Conservation (phyloP, 331 rosid species). For the Saraca asoca region DNA sequence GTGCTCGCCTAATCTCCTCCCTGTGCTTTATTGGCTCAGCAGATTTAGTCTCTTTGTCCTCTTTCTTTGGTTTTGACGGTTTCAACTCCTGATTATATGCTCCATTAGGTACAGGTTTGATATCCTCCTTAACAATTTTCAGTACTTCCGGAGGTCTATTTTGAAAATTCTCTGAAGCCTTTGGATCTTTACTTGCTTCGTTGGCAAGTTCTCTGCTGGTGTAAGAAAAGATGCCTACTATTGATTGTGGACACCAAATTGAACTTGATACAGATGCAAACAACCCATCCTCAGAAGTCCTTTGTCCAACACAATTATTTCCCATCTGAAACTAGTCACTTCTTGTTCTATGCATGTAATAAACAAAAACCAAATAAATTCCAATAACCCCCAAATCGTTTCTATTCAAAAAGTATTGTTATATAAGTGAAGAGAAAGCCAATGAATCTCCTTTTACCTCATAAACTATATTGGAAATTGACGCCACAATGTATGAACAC, state of each 20-base stretch:
- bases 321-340: conserved; percentile 64
- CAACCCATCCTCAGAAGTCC: conserved; percentile 34
- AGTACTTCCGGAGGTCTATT: conserved; percentile 59
- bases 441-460: conserved; percentile 1
- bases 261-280: conserved; percentile 40
- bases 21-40: conserved; percentile 18
- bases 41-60: conserved; percentile 9
- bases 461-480: conserved; percentile 1
- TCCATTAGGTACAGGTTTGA: conserved; percentile 25
- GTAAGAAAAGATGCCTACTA: conserved; percentile 25
- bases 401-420: conserved; percentile 5
- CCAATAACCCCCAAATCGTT: conserved; percentile 28
- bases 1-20: conserved; percentile 23
- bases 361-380: conserved; percentile 18
- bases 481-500: background rate
- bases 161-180: conserved; percentile 31
- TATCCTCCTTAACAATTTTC: conserved; percentile 47
- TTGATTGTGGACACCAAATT: conserved; percentile 48
- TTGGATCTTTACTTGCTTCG: conserved; percentile 13
- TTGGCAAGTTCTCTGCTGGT: conserved; percentile 10
- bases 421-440: background rate
- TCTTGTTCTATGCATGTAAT: conserved; percentile 31
- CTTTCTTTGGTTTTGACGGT: conserved; percentile 7
- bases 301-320: conserved; percentile 68
- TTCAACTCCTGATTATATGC: conserved; percentile 5